A percentile compares a stretch with the other conserved stretches of the same genome.
Conservation (phyloP, 129 eudicot genomes). For the Tanacetum coccineum region DNA sequence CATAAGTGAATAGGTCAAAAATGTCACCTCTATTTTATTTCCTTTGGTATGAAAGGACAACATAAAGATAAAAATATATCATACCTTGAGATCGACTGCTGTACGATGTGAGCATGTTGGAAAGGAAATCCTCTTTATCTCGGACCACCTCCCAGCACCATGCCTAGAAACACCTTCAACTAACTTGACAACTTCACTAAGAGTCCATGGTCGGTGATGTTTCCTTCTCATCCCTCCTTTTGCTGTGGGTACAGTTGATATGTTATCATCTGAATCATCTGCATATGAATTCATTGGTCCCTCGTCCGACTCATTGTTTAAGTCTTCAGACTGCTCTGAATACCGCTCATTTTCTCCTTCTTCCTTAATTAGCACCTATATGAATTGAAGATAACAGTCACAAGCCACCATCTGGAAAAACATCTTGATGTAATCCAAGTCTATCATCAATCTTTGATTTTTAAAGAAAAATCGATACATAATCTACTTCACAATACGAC, state of each 20-base stretch:
- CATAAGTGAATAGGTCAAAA: neutral
- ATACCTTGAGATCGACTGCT: constrained; percentile 93
- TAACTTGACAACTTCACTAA: constrained; percentile 80
- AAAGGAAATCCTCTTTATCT: constrained; percentile 81
- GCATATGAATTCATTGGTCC: constrained; percentile 47
- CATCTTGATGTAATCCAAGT: neutral
- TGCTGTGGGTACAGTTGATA: constrained; percentile 50
- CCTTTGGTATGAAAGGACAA: neutral
- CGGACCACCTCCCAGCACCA: constrained; percentile 99
- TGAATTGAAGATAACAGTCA: constrained; percentile 16
- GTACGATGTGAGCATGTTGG: constrained; percentile 88
- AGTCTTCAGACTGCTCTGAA: constrained; percentile 30
- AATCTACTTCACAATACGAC: constrained; percentile 12
- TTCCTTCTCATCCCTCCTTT: constrained; percentile 91
- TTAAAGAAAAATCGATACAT: neutral
- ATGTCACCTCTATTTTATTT: neutral
- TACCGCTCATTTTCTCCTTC: constrained; percentile 40
- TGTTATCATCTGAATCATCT: constrained; percentile 60
- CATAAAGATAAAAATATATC: neutral
- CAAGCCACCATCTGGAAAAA: neutral
- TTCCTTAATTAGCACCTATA: constrained; percentile 37
- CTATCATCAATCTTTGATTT: constrained; percentile 8
- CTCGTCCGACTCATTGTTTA: constrained; percentile 40
- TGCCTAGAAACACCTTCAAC: constrained; percentile 92
- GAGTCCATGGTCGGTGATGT: constrained; percentile 98